phyloP scores from a whole-genome alignment of 2,329 filamentous ascomycete species.

The Penicillium griseofulvum region DNA sequence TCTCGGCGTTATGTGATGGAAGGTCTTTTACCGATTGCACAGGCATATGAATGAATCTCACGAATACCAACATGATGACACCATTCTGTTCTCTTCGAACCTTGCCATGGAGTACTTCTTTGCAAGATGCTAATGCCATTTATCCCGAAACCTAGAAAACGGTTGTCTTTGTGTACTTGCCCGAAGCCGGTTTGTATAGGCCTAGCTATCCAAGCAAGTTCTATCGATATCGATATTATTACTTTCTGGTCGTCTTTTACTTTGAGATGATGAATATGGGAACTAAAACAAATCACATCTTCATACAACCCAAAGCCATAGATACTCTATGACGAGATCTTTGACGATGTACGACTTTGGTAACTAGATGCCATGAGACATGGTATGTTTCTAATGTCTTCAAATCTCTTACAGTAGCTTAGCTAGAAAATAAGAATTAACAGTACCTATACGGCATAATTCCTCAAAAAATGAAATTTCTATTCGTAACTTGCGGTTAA shows the following conservation, averaged over 20 bases:
- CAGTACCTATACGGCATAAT: too few relatives aligned
- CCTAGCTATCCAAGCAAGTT: not conserved
- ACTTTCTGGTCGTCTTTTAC: not conserved
- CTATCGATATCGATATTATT: too few relatives aligned
- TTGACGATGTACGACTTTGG: too few relatives aligned
- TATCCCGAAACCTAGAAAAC: not conserved
- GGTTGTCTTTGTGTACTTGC: not conserved
- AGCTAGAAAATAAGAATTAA: too few relatives aligned
- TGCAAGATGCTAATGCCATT: not conserved
- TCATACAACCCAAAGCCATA: not conserved
- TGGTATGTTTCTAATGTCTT: too few relatives aligned
- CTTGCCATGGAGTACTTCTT: not conserved
- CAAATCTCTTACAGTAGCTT: too few relatives aligned
- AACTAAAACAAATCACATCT: not conserved
- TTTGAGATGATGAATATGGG: not conserved
- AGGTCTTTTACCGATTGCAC: constrained; percentile 2
- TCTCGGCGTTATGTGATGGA: constrained; percentile 3
- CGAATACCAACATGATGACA: not conserved
- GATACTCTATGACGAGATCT: too few relatives aligned
- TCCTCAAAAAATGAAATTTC: too few relatives aligned
- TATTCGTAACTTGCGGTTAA: too few relatives aligned
- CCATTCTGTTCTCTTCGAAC: not conserved
- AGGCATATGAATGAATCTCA: not conserved
- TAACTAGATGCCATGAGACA: too few relatives aligned
- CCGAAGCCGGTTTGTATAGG: not conserved